phyloP scores from a whole-genome alignment of 1,284 basidiomycete genomes.

The Leccinum subspadiceum region DNA sequence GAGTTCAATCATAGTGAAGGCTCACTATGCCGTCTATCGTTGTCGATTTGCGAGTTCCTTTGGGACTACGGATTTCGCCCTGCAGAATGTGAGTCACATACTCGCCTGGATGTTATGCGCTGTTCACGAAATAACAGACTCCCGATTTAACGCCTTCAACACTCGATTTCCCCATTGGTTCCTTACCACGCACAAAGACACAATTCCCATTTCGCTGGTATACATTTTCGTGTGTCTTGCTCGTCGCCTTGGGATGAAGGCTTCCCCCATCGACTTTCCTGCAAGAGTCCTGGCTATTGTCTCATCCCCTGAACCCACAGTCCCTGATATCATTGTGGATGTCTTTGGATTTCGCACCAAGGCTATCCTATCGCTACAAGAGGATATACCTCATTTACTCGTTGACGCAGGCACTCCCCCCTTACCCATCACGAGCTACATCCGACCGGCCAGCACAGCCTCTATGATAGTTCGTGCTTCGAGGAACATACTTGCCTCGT shows the following conservation, averaged over 20 bases:
- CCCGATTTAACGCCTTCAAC: slow-evolving; percentile 40
- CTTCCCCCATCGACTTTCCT: slow-evolving; percentile 57
- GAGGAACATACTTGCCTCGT: slow-evolving; percentile 39
- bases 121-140: slow-evolving; percentile 17
- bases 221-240: slow-evolving; percentile 58
- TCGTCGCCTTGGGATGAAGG: slow-evolving; percentile 48
- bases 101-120: not conserved
- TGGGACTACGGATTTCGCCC: slow-evolving; percentile 41
- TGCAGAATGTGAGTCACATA: slow-evolving; percentile 33
- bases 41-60: slow-evolving; percentile 49
- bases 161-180: slow-evolving; percentile 62
- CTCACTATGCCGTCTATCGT: slow-evolving; percentile 31
- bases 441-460: slow-evolving; percentile 35
- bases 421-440: slow-evolving; percentile 18
- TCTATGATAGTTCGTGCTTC: slow-evolving; percentile 43
- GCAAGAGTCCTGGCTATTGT: slow-evolving; percentile 51
- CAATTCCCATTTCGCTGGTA: slow-evolving; percentile 60
- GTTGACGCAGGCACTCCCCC: slow-evolving; percentile 28
- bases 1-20: slow-evolving; percentile 31
- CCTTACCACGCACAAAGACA: slow-evolving; percentile 45
- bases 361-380: slow-evolving; percentile 34
- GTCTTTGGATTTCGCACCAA: slow-evolving; percentile 40
- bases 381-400: slow-evolving; percentile 35
- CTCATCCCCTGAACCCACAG: slow-evolving; percentile 32
- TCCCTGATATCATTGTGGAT: slow-evolving; percentile 46